Evolutionary conservation across 2,329 filamentous ascomycete species (phyloP), one percentile per base, ranked within the genome.

Genomic region (Aureobasidium vineae): DNA sequence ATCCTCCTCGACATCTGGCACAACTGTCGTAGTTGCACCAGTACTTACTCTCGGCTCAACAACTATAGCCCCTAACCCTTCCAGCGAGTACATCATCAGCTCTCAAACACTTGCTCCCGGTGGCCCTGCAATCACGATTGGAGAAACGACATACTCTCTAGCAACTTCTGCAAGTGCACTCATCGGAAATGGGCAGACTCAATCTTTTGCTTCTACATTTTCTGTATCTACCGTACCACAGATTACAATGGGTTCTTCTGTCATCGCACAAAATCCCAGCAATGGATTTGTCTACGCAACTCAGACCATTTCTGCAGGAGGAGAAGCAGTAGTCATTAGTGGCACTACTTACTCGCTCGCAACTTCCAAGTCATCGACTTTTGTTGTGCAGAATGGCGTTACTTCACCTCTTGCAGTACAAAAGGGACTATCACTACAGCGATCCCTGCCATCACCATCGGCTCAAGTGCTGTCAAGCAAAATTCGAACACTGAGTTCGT

Each of bases 101-200:
- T 63, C 64, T 3, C 68, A 68, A 21, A 70, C 69, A 10, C 61
- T 70, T 11, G 49, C 41, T 10, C 40, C 67, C 1, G 67, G 69
- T 13, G 68, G 67, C 2, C 67, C 63, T 13, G 63, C 61, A 47
- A 54, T 68, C 40, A 65, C 67, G 11, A 5, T 61, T n/a, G 57
- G 43, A 11, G 31, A 61, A 21, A 49, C 57, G 1, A 49, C 57
- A 11, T 61, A 61, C 43, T 61, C 41, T 19, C 43, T 61, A 8
- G 41, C 31, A 21, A 23, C 57, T 19, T 61, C 43, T 15, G 40
- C 28, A 10, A 47, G 26, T 19, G 56, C 56, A 15, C 15, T 60
- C 6, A 5, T 60, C 5, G 26, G 36, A 26, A 47, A 60, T 15
- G 56, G 56, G 7, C 56, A 60, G n/a, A 60, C 56, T 8, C 23